phyloP scores from a whole-genome alignment of 768 basidiomycete species.

The Hericium alpestre region DNA sequence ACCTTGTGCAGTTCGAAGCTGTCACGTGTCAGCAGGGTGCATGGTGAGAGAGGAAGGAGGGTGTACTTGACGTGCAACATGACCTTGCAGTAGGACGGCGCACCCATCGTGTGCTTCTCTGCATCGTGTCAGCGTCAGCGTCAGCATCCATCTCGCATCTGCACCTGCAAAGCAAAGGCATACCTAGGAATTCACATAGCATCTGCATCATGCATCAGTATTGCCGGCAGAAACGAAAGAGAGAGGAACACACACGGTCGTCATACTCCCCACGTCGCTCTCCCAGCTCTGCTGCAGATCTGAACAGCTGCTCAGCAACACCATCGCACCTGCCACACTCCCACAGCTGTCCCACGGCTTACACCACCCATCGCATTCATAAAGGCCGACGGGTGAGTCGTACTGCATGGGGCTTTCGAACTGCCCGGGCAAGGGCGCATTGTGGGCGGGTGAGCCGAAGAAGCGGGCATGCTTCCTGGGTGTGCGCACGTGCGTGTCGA shows the following conservation, averaged over 20 bases:
- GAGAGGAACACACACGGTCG: slow-evolving; percentile 1
- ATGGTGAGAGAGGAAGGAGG: neutral
- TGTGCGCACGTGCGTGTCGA: neutral
- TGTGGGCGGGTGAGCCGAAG: neutral
- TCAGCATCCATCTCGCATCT: too few species aligned
- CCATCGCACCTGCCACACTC: neutral
- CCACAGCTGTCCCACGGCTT: too few species aligned
- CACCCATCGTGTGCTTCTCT: too few species aligned
- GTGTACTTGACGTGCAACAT: slow-evolving; percentile 7
- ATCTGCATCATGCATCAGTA: neutral
- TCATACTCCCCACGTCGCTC: slow-evolving; percentile 12
- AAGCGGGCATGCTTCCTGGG: neutral
- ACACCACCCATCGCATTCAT: too few species aligned
- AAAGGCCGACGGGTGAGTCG: too few species aligned
- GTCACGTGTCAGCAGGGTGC: neutral
- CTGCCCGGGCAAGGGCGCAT: neutral
- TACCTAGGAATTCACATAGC: too few species aligned
- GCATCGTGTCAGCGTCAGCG: too few species aligned
- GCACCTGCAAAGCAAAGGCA: too few species aligned
- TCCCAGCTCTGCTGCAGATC: slow-evolving; percentile 17
- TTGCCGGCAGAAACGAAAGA: neutral
- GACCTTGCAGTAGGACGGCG: neutral
- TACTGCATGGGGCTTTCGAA: too few species aligned
- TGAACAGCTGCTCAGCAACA: slow-evolving; percentile 15
- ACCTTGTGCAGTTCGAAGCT: slow-evolving; percentile 6